These are phyloP conservation scores for Stenogyne calaminthoides DNA, from an alignment of 305 asterid genomes.

Conservation along the genomic window DNA sequence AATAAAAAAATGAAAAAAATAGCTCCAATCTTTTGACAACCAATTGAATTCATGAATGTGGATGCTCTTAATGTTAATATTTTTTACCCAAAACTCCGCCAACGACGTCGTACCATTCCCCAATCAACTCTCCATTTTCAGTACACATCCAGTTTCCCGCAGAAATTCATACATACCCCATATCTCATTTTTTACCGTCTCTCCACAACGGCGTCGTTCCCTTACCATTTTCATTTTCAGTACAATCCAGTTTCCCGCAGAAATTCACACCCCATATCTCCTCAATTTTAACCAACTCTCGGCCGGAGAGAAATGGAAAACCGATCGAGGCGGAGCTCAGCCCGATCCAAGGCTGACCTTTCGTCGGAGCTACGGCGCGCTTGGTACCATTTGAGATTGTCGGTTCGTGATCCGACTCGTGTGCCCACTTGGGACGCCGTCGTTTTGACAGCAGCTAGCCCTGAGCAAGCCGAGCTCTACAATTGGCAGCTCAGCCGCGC, in stretches of 20 bases:
- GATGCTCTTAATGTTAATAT: too few relatives aligned
- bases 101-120: slow-evolving; percentile 19
- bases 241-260: not conserved
- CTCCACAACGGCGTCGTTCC: slow-evolving; percentile 14
- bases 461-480: slow-evolving; percentile 90
- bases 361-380: slow-evolving; percentile 68
- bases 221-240: slow-evolving; percentile 24
- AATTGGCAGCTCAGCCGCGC: slow-evolving; percentile 88
- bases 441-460: slow-evolving; percentile 92
- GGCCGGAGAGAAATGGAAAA: slow-evolving; percentile 33
- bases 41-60: too few relatives aligned
- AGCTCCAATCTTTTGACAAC: too few relatives aligned
- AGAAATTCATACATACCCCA: too few relatives aligned
- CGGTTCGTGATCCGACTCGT: slow-evolving; percentile 85
- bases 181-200: not conserved
- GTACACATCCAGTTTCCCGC: not conserved
- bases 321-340: slow-evolving; percentile 39
- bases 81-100: too few relatives aligned
- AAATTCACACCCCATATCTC: not conserved
- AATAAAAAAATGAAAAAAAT: not conserved
- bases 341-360: slow-evolving; percentile 60
- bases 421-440: slow-evolving; percentile 95
- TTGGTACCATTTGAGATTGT: slow-evolving; percentile 87
- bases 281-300: slow-evolving; percentile 17
- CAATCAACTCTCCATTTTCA: not conserved